A percentile compares a stretch with the other conserved stretches of the same genome.
Evolutionary conservation across 306 rosid genomes (phyloP).

Genomic region (Vigna unguiculata): DNA sequence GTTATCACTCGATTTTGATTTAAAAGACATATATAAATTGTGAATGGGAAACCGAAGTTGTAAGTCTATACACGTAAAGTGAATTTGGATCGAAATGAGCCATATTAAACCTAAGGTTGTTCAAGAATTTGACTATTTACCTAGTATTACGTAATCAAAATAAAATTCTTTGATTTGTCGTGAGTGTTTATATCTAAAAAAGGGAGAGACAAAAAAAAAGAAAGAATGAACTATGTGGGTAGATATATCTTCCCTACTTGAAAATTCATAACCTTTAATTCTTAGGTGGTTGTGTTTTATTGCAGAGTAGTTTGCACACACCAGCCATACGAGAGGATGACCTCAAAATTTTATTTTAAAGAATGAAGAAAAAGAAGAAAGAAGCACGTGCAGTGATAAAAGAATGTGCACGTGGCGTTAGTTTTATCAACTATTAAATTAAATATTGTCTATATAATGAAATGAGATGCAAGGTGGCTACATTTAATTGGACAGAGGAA

Average conservation of each 20-base stretch:
- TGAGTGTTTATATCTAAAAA: background rate
- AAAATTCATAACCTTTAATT: background rate
- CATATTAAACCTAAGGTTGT: background rate
- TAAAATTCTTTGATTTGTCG: background rate
- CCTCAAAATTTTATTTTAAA: conserved; percentile 39
- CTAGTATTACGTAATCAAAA: background rate
- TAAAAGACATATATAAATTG: too few species aligned
- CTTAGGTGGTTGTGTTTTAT: background rate
- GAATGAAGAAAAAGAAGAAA: background rate
- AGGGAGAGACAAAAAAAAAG: too few species aligned
- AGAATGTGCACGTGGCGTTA: background rate
- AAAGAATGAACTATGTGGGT: background rate
- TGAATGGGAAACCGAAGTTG: too few species aligned
- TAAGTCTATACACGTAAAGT: too few species aligned
- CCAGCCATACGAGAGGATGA: conserved; percentile 50
- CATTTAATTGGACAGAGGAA: background rate
- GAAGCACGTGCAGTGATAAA: background rate
- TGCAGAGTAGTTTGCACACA: conserved; percentile 31
- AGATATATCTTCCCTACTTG: background rate
- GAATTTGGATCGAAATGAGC: too few species aligned
- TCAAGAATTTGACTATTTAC: background rate
- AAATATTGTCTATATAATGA: background rate
- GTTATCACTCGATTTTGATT: too few species aligned
- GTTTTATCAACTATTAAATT: background rate
- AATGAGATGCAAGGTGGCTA: background rate